A percentile compares a stretch with the other conserved stretches of the same genome.
Evolutionary conservation across 2,329 filamentous ascomycete genomes (phyloP).

Genomic region (Pseudopithomyces maydicus): DNA sequence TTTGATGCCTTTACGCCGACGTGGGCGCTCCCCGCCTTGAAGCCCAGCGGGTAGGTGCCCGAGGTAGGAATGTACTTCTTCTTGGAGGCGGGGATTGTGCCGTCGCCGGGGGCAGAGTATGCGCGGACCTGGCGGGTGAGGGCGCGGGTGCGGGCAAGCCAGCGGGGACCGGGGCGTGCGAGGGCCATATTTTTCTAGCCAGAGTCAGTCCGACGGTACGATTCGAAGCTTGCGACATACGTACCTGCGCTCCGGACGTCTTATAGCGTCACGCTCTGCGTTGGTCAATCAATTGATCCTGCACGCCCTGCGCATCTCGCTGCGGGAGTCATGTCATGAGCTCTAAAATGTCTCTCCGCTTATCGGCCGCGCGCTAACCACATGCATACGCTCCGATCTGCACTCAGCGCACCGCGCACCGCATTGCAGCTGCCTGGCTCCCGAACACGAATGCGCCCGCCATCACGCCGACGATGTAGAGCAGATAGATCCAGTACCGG

Average conservation of each 20-base stretch:
- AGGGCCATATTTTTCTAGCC: conserved; percentile 34
- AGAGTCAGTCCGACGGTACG: conserved; percentile 5
- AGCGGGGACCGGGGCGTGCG: conserved; percentile 32
- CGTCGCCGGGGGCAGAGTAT: conserved; percentile 65
- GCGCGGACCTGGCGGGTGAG: conserved; percentile 50
- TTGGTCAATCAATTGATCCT: conserved; percentile 24
- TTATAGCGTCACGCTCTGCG: conserved; percentile 1
- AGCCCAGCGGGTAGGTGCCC: conserved; percentile 89
- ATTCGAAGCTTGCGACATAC: not conserved
- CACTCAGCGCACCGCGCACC: not conserved
- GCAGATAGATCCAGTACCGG: conserved; percentile 26
- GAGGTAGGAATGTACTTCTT: conserved; percentile 85
- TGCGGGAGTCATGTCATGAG: not conserved
- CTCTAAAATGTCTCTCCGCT: conserved; percentile 4
- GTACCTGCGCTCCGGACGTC: conserved; percentile 9
- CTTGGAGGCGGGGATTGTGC: conserved; percentile 75
- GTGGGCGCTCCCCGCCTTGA: conserved; percentile 82
- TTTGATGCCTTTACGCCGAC: conserved; percentile 95
- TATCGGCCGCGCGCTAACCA: conserved; percentile 4
- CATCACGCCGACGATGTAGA: conserved; percentile 27
- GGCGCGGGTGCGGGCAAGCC: conserved; percentile 30
- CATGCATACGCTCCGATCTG: not conserved
- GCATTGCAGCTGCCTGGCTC: not conserved
- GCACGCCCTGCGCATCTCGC: conserved; percentile 15
- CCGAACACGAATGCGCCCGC: conserved; percentile 10